These are phyloP conservation scores for Lipomyces spencermartinsiae DNA, from an alignment of 805 yeast genomes.

Conservation along the genomic window DNA sequence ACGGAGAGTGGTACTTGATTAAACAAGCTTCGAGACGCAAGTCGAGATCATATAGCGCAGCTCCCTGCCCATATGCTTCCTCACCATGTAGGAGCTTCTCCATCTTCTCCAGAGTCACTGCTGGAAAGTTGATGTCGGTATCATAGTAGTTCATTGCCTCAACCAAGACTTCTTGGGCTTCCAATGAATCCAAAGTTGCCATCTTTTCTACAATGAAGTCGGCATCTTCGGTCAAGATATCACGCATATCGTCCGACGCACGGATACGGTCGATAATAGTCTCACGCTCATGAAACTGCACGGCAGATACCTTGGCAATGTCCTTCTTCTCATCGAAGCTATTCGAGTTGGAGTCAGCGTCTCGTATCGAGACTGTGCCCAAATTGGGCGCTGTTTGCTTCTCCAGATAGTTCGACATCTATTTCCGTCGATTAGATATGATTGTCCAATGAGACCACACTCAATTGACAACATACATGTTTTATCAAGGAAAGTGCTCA, in stretches of 20 bases:
- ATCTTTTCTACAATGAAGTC: conserved; percentile 53
- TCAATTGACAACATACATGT: not conserved
- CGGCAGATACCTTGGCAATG: conserved; percentile 24
- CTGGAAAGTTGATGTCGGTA: conserved; percentile 55
- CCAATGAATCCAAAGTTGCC: conserved; percentile 47
- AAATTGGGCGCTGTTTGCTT: not conserved
- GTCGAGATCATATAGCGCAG: conserved; percentile 41
- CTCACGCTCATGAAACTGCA: conserved; percentile 13
- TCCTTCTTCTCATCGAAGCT: not conserved
- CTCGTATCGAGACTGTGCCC: not conserved
- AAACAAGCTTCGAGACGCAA: conserved; percentile 54
- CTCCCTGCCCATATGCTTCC: conserved; percentile 21
- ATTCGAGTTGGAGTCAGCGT: not conserved
- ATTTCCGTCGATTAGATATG: too few relatives aligned
- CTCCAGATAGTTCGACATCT: not conserved
- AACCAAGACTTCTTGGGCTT: conserved; percentile 49
- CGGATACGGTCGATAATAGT: conserved; percentile 21
- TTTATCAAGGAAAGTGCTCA: not conserved
- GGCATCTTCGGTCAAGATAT: conserved; percentile 26
- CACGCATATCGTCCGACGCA: conserved; percentile 27
- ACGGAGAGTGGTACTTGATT: conserved; percentile 55
- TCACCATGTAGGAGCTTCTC: conserved; percentile 42
- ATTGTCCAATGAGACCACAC: not conserved
- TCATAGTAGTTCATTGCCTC: conserved; percentile 49
- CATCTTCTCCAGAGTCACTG: conserved; percentile 47